Percentiles rank a stretch among this genome's conserved stretches.
Conservation (phyloP, 2,329 filamentous ascomycete genomes). For the Akanthomyces dipterigenus region DNA sequence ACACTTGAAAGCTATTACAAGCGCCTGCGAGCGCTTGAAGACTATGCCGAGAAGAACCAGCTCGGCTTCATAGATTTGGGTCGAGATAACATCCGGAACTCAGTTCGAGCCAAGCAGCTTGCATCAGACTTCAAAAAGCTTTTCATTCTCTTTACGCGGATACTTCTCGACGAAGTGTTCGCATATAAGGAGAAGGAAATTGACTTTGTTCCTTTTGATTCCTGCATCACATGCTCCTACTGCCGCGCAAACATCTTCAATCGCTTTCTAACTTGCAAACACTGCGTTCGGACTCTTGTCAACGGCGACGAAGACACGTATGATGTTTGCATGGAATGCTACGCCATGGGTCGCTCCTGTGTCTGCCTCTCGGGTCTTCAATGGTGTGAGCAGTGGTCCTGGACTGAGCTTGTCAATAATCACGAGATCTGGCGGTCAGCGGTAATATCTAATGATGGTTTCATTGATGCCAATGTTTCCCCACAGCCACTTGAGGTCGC, state of each 20-base stretch:
- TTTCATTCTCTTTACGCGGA: constrained; percentile 68
- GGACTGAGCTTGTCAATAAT: constrained; percentile 67
- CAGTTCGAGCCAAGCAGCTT: constrained; percentile 56
- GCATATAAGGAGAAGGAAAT: constrained; percentile 62
- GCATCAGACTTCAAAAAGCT: constrained; percentile 75
- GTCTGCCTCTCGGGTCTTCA: constrained; percentile 75
- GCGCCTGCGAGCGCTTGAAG: constrained; percentile 50
- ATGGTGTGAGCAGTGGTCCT: constrained; percentile 92
- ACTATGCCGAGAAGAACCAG: constrained; percentile 37
- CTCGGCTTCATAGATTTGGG: constrained; percentile 43
- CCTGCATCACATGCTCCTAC: constrained; percentile 91
- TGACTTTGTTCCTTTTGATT: constrained; percentile 76
- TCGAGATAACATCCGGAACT: constrained; percentile 36
- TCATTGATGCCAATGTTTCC: constrained; percentile 56
- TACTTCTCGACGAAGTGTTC: constrained; percentile 84
- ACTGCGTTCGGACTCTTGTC: constrained; percentile 63
- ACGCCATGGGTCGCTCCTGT: constrained; percentile 93
- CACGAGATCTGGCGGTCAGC: constrained; percentile 79
- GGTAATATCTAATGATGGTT: constrained; percentile 67
- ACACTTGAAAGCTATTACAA: constrained; percentile 72
- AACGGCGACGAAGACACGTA: constrained; percentile 76
- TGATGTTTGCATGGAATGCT: constrained; percentile 97
- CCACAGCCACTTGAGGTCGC: constrained; percentile 67
- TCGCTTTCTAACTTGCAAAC: constrained; percentile 84
- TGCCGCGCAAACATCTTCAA: constrained; percentile 97